Base-by-base conservation (phyloP, 2,329 filamentous ascomycete genomes). In the Penicillium thymicola region DNA sequence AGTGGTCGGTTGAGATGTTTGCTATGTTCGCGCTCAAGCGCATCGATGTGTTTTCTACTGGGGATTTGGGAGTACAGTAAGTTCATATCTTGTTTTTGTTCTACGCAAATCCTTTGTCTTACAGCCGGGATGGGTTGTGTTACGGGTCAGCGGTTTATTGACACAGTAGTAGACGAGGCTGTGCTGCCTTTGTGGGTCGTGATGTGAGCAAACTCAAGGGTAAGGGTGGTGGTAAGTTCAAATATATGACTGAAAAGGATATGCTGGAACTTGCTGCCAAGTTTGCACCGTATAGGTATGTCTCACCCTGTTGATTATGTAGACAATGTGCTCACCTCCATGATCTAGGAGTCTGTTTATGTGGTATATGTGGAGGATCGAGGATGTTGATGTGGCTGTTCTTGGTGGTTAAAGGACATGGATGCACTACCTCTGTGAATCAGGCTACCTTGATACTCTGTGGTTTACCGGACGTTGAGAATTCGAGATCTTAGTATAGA, bases 1-100 rank as follows among this genome's bases (percentile, higher is more conserved):
- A 82, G 52, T 97, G 94, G 94, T 92, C 88, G 46, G 92, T 96
- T 14, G 92, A 97, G 79, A 97, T 99, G 94, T 99, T 99, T 79
- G 90, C 92, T 48, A 91, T 89, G 74, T 97, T 99, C 75, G 89
- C 85, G n/a, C 79, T 99, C 40, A 97, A 97, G 81, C 82, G 92
- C 13, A 88, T 92, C 81, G 93, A 99, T 76, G 90, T 99, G 23
- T 96, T 97, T 72, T 91, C 88, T 23, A 88, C 90, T 1, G 93
- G 94, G 0, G 93, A 99, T 76, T 76, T 99, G 59, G 94, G 94
- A 5, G 90, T 99, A 44, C 94, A 97, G 82, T 83, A 71, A 73
- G 81, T 80, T 25, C 23, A 14, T 9, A 34, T 21, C 34, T 45
- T 23, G 8, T 0, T 13, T 14, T 28, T 50, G 5, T 37, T 5